Evolutionary conservation across 2,329 filamentous ascomycete genomes (phyloP), one percentile per base, ranked within the genome.

Genomic region (Neocatenulostroma microsporum): DNA sequence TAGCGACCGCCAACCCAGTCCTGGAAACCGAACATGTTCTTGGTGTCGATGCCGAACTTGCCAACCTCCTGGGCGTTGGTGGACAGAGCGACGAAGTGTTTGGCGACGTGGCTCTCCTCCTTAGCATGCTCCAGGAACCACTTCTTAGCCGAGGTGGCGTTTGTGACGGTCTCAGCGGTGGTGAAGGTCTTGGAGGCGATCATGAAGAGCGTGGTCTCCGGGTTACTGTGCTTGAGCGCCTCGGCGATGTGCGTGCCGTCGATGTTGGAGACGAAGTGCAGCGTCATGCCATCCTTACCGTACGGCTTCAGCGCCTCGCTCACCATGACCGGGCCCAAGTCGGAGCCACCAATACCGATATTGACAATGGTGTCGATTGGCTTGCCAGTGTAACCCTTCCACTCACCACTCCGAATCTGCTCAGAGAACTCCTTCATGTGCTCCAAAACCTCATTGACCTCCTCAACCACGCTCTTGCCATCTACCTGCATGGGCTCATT

Each of bases 1-100:
- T 98, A 98, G 42, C 91, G 84, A 40, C 91, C 91, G 62, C 91
- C 91, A 35, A 96, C 89, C 91, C 91, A 98, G 67, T 84, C 93
- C 67, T 89, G 88, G 62, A 98, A 98, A 55, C 87, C 88, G 60
- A 98, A 98, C 91, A 98, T 98, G 76, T 96, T 98, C 76, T 89
- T 89, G 68, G 80, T 82, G 69, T 96, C 89, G 57, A 98, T 98
- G 49, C 91, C 91, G 57, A 98, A 98, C 74, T 96, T 96, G 68
- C 84, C 87, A 45, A 98, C 91, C 70, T 96, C 89, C 36, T 71
- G 63, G 68, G 89, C 84, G 68, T 98, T 98, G 63, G 91, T 98
- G 33, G 91, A 96, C 36, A 98, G 78, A 30, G 91, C 91, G 40
- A 95, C 91, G 60, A 98, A 98, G 75, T 98, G 91, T 76, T 96